phyloP scores from a whole-genome alignment of 768 basidiomycete species.

The Termitomyces sp. region DNA sequence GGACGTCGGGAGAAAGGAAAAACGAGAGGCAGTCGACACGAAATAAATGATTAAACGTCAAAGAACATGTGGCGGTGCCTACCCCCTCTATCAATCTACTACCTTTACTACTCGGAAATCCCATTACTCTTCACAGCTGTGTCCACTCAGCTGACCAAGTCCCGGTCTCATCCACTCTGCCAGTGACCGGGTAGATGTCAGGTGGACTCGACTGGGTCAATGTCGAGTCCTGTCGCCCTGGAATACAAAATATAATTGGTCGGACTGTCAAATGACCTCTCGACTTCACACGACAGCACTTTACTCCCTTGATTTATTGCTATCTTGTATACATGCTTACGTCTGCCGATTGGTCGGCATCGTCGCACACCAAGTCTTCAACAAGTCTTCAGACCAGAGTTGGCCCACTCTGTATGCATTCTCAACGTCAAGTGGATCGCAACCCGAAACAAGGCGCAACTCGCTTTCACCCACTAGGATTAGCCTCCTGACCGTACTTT shows the following conservation, averaged over 20 bases:
- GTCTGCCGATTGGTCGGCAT: background rate
- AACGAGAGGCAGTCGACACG: background rate
- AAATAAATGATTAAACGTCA: background rate
- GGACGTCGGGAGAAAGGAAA: constrained; percentile 1
- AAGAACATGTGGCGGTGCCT: background rate
- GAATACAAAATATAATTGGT: background rate
- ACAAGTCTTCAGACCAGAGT: background rate
- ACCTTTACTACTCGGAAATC: background rate
- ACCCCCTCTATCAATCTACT: background rate
- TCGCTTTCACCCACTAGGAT: background rate
- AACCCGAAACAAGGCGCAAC: background rate
- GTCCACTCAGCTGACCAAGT: background rate
- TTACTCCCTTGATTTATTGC: background rate
- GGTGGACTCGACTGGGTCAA: background rate
- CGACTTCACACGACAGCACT: too few species aligned
- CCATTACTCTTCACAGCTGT: background rate
- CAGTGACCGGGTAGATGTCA: background rate
- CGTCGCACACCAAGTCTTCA: too few species aligned
- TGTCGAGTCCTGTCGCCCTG: background rate
- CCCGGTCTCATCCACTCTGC: background rate
- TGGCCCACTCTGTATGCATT: background rate
- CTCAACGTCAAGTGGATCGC: background rate
- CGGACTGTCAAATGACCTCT: background rate
- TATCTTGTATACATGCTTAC: background rate
- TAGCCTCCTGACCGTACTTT: too few species aligned